A percentile compares a stretch with the other conserved stretches of the same genome.
phyloP scores from a whole-genome alignment of 345 rosid species.

The Acer campestre region DNA sequence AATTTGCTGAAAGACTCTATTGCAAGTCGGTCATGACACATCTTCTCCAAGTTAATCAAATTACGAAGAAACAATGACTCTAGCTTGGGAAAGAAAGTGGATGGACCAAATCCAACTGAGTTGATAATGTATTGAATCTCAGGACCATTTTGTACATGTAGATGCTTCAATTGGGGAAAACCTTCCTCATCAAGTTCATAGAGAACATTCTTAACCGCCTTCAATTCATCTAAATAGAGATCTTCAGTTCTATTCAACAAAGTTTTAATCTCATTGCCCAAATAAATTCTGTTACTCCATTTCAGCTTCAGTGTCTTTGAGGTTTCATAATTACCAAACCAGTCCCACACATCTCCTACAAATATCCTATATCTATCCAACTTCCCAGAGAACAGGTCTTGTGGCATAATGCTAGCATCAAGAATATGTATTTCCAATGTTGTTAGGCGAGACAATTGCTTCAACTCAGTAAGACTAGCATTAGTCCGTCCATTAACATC shows the following conservation, averaged over 20 bases:
- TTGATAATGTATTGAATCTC: slow-evolving; percentile 11
- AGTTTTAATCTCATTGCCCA: background rate
- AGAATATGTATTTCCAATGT: background rate
- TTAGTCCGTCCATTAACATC: slow-evolving; percentile 9
- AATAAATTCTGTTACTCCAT: background rate
- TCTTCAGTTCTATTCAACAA: slow-evolving; percentile 21
- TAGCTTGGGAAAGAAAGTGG: slow-evolving; percentile 1
- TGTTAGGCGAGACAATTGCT: slow-evolving; percentile 11
- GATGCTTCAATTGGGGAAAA: slow-evolving; percentile 23
- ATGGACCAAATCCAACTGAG: background rate
- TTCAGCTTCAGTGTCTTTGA: slow-evolving; percentile 12
- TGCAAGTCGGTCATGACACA: background rate
- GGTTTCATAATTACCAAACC: background rate
- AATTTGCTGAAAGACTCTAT: slow-evolving; percentile 16
- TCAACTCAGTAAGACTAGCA: slow-evolving; percentile 31
- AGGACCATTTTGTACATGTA: slow-evolving; percentile 12
- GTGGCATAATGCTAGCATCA: slow-evolving; percentile 12
- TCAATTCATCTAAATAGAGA: slow-evolving; percentile 14
- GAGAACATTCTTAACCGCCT: slow-evolving; percentile 8
- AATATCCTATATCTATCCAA: background rate
- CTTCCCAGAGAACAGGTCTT: background rate
- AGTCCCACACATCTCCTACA: background rate
- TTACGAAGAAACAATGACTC: slow-evolving; percentile 6
- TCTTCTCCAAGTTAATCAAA: background rate
- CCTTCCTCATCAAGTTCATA: slow-evolving; percentile 21